These are phyloP conservation scores for Pythium dissotocum DNA, from an alignment of 352 stramenopile species.

Conservation along the genomic window DNA sequence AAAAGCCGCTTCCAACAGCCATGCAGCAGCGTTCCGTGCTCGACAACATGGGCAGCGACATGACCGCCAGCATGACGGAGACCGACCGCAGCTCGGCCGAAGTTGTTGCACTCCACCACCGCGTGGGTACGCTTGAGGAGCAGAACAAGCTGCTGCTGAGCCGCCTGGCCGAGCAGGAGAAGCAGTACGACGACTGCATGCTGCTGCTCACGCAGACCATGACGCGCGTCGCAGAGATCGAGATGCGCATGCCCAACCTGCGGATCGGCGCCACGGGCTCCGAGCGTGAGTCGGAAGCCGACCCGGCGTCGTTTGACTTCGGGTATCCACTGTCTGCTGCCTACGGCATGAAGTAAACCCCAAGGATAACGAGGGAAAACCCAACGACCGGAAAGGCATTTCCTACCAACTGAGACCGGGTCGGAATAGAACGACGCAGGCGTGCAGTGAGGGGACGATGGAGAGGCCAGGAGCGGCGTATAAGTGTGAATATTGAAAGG, in stretches of 20 bases:
- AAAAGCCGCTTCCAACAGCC: constrained; percentile 13
- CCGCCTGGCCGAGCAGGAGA: constrained; percentile 73
- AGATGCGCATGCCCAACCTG: constrained; percentile 56
- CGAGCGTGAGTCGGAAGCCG: constrained; percentile 24
- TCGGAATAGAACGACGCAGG: constrained; percentile 5
- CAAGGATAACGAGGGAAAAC: not conserved
- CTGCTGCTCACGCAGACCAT: constrained; percentile 84
- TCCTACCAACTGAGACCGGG: not conserved
- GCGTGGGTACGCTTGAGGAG: constrained; percentile 61
- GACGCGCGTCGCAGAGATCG: constrained; percentile 82
- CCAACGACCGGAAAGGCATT: not conserved
- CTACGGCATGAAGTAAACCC: constrained; percentile 25
- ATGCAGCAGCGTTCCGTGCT: constrained; percentile 15
- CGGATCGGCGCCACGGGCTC: constrained; percentile 17
- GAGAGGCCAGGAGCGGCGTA: constrained; percentile 5
- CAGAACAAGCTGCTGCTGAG: constrained; percentile 75
- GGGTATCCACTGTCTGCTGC: constrained; percentile 21
- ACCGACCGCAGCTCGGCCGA: constrained; percentile 50
- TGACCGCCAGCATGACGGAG: constrained; percentile 52
- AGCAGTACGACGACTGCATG: constrained; percentile 87
- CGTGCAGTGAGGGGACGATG: not conserved
- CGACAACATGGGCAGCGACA: constrained; percentile 50
- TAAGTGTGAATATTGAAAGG: constrained; percentile 1
- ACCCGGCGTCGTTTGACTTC: constrained; percentile 31
- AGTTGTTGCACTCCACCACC: constrained; percentile 50